Evolutionary conservation across 23 red algal genomes (phyloP), one percentile per base, ranked within the genome.

Genomic region (Gracilaria gracilis): DNA sequence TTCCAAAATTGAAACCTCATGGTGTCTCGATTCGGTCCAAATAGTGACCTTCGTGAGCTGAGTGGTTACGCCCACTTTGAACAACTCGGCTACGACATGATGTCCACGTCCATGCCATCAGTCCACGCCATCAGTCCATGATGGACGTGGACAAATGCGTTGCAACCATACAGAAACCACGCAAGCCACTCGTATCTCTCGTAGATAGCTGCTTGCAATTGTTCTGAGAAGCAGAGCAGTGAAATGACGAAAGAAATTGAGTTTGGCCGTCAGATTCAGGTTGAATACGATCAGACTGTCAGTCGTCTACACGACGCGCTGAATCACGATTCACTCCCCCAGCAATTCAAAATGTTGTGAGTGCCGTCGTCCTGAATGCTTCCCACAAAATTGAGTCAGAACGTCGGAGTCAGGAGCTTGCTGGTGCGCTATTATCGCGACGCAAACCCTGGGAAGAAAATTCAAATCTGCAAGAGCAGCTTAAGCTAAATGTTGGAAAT

Each of bases 191-290:
- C 11, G n/a, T 25, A 4, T 36, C 71, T 61, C 69, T 88, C 29
- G n/a, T n/a, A n/a, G n/a, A 48, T 78, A 51, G 29, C 74, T 17
- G 71, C 71, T 20, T 88, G 67, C 84, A 38, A 44, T n/a, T 48
- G 23, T 34, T 75, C 48, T 35, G 84, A 88, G 59, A 75, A 75
- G 28, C 61, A 88, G 55, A 64, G 59, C n/a, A 50, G 27, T 65
- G 65, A 85, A 85, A 85, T 85, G 59, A 46, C 40, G 46, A 85
- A 85, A 62, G 84, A 88, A 72, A 58, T 58, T 78, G 71, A 88
- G 67, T 82, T 61, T 24, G 32, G 0, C 33, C 79, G 54, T 54
- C 36, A 40, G 39, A 65, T 53, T 57, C 21, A 24, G 25, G 35
- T 59, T 82, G 58, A 53, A 34, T 40, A 62, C n/a, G 36, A 82